Evolutionary conservation across 768 basidiomycete species (phyloP), one percentile per base, ranked within the genome.

Genomic region (Scleroderma bovista): DNA sequence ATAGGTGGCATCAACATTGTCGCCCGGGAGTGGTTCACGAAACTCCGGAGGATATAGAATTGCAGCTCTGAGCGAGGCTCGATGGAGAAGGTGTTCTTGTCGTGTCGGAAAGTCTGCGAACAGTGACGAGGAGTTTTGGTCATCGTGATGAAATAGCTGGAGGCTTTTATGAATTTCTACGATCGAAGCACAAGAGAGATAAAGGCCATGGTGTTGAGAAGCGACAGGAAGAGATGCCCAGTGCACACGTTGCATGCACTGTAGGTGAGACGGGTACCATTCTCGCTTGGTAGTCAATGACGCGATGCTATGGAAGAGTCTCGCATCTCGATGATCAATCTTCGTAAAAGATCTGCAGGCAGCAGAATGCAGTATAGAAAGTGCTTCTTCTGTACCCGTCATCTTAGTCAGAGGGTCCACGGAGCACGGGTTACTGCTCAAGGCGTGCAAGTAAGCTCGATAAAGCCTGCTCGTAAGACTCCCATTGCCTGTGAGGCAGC

Each of bases 381-480:
- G 55, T 1, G 76, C 76, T 41, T 77, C 68, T 36, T 75, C 69
- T 1, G 70, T 69, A 3, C 78, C 78, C 0, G 72, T 73, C 8
- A 70, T 69, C 16, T 56, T 54, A 1, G 71, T 75, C 17, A 79
- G 61, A 3, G 74, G 73, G 58, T 79, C 77, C 11, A 66, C 62
- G 15, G 72, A 57, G 41, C 67, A 68, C 39, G 71, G 67, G 10
- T 37, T 46, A n/a, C 71, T 71, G 2, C 70, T 77, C 3, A 76
- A 50, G 16, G 74, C 72, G 39, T 80, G 78, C 15, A 80, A 62
- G 45, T 75, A 74, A 2, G 69, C 62, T 41, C 63, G 64, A 47
- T 66, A 75, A 8, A 77, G 59, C 36, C 57, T 58, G 50, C 60
- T 64, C 2, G 51, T 52, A 34, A 70, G 44, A n/a, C 56, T 64